A percentile compares a stretch with the other conserved stretches of the same genome.
Conservation (phyloP, 306 rosid genomes). For the Arachis hypogaea region DNA sequence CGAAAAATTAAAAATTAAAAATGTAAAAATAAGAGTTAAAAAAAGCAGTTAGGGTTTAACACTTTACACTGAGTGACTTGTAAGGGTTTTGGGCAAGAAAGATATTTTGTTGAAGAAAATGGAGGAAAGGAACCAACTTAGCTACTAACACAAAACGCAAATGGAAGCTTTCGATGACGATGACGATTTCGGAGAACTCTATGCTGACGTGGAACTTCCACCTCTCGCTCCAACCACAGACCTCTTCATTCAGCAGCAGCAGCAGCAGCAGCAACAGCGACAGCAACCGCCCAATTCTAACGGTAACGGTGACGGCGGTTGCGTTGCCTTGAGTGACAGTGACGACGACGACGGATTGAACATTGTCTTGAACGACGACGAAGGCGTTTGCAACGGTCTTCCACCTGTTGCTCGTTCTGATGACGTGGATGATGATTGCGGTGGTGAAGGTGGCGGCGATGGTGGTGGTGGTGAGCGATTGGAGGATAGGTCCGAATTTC, state of each 20-base stretch:
- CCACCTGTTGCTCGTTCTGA: neutral
- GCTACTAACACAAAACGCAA: neutral
- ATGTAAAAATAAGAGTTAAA: too few relatives aligned
- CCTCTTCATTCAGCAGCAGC: neutral
- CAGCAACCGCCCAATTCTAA: neutral
- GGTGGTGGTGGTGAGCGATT: slow-evolving; percentile 24
- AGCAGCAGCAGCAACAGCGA: neutral
- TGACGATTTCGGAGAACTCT: slow-evolving; percentile 68
- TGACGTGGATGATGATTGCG: slow-evolving; percentile 59
- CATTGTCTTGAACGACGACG: slow-evolving; percentile 45
- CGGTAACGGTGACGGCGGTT: neutral
- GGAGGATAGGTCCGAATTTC: slow-evolving; percentile 25
- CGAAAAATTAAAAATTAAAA: too few relatives aligned
- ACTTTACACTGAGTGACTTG: neutral
- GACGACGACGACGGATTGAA: slow-evolving; percentile 29
- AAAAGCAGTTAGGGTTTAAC: neutral
- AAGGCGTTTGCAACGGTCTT: neutral
- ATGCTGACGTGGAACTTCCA: slow-evolving; percentile 47
- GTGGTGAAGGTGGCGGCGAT: neutral
- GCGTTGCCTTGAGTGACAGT: neutral
- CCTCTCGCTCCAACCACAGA: slow-evolving; percentile 22
- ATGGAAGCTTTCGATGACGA: slow-evolving; percentile 48
- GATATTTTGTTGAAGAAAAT: neutral
- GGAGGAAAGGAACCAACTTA: neutral
- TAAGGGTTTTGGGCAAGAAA: neutral